Evolutionary conservation across 2,329 filamentous ascomycete genomes (phyloP), one percentile per base, ranked within the genome.

Genomic region (Alternaria postmessia): DNA sequence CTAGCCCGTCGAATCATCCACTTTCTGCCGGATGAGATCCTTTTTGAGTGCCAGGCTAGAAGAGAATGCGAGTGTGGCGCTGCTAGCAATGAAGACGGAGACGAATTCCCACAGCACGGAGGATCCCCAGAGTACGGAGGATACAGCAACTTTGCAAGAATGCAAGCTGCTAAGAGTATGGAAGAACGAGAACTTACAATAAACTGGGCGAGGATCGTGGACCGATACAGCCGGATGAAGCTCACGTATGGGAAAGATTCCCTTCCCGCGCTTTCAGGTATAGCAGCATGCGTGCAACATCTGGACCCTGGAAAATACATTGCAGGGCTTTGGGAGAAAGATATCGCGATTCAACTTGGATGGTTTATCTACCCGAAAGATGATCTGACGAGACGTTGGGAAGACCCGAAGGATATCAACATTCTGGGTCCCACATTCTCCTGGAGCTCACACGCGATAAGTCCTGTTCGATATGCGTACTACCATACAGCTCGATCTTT

Each of bases 231-330:
- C 9, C 12, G 12, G 5, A 46, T 46, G 43, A 1, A 20, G 1
- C 43, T 46, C 2, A 46, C 43, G 1, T 46, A 46, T 3, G n/a
- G 43, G 24, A 0, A 20, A 18, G 43, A 46, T 20, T 30, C 43
- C 0, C 43, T 46, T 0, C 43, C 24, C 0, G 16, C 24, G 5
- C n/a, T 30, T 14, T 18, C 43, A 6, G 16, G 43, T 1, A 0
- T 30, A 16, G 43, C 43, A 20, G 16, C 43, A 30, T 30, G 9
- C 5, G n/a, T 30, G 8, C 0, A 30, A 30, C 28, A 30, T 1
- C 11, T 46, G 26, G 1, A 14, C 0, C 43, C 24, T 0, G 26
- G 43, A 0, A 14, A 20, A 7, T 46, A 46, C 1, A 46, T 46
- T 1, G 26, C 24, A 8, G 43, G 43, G 2, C 16, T 30, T 1